Evolutionary conservation across 345 rosid genomes (phyloP).

Genomic region (Rhodamnia rubescens): DNA sequence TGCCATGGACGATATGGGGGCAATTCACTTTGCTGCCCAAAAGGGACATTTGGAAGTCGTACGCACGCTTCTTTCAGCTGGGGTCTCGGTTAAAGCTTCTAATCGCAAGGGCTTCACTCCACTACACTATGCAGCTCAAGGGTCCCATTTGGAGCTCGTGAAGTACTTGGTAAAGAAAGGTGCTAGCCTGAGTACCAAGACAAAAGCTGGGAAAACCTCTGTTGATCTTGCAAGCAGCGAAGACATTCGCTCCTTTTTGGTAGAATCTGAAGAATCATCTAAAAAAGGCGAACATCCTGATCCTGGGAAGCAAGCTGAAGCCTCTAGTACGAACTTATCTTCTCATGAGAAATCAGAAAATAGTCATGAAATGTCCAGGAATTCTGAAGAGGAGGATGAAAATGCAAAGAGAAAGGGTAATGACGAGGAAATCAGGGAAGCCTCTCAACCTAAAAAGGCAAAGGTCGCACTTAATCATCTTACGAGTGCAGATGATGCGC

Average conservation of each 20-base stretch:
- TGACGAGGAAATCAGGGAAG: constrained; percentile 19
- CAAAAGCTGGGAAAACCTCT: constrained; percentile 78
- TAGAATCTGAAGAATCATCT: constrained; percentile 40
- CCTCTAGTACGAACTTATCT: constrained; percentile 1
- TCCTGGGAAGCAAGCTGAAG: constrained; percentile 17
- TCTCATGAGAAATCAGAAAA: neutral
- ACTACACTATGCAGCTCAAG: constrained; percentile 89
- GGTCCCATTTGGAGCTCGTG: constrained; percentile 65
- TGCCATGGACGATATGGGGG: constrained; percentile 97
- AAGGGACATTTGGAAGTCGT: constrained; percentile 86
- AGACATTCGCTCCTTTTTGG: constrained; percentile 41
- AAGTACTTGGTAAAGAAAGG: constrained; percentile 76
- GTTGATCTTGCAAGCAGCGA: constrained; percentile 55
- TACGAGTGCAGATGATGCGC: constrained; percentile 42
- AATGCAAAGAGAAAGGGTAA: constrained; percentile 34
- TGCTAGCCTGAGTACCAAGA: constrained; percentile 42
- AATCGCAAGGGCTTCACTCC: constrained; percentile 89
- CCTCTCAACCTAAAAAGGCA: constrained; percentile 37
- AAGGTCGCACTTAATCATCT: constrained; percentile 67
- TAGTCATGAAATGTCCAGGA: constrained; percentile 4
- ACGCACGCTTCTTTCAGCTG: constrained; percentile 40
- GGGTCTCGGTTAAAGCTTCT: constrained; percentile 52
- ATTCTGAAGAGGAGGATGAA: constrained; percentile 16
- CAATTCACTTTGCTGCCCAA: constrained; percentile 92
- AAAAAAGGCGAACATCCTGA: constrained; percentile 13